Conservation (phyloP, 257 asterid genomes). For the Gardenia jasminoides region DNA sequence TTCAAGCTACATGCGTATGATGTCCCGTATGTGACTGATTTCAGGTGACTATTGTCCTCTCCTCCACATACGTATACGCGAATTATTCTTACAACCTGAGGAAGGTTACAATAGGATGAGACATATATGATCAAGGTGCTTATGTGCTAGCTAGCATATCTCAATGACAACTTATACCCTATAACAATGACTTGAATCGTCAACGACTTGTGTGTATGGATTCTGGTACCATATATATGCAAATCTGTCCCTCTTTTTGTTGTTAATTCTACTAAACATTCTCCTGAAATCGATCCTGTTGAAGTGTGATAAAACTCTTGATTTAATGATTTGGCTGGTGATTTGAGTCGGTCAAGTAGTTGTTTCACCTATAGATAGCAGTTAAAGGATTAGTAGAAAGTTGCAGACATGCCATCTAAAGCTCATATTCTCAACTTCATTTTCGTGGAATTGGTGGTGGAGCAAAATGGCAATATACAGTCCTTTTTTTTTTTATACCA, state of each 20-base stretch:
- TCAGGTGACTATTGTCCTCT: background rate
- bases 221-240: background rate
- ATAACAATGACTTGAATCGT: background rate
- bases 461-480: background rate
- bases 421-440: background rate
- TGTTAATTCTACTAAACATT: background rate
- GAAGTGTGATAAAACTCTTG: background rate
- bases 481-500: background rate
- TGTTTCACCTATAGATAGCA: background rate
- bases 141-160: too few relatives aligned
- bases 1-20: background rate
- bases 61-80: background rate
- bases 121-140: background rate
- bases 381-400: background rate
- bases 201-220: background rate
- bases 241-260: too few relatives aligned
- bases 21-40: background rate
- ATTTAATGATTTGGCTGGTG: background rate
- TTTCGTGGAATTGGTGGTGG: background rate
- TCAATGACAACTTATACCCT: too few relatives aligned
- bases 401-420: background rate
- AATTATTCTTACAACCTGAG: background rate
- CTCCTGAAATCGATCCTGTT: background rate
- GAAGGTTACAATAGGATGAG: background rate
- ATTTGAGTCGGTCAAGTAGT: background rate